Conservation (phyloP, 495 filamentous ascomycete genomes). For the Pseudevernia furfuracea region DNA sequence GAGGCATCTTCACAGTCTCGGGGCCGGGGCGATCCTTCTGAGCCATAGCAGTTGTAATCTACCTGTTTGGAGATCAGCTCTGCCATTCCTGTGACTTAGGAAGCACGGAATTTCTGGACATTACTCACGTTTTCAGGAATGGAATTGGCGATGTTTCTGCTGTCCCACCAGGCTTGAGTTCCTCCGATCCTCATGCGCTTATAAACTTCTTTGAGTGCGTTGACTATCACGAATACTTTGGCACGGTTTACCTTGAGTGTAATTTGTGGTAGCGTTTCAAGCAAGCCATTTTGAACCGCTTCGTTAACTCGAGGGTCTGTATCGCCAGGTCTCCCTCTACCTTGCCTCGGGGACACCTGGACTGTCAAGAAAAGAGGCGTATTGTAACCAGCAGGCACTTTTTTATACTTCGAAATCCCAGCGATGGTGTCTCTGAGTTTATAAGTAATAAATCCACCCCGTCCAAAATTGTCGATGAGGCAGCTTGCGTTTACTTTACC, state of each 20-base stretch:
- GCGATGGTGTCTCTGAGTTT: neutral
- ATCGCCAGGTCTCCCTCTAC: neutral
- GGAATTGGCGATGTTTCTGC: neutral
- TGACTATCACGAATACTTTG: slow-evolving; percentile 1
- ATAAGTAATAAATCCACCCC: neutral
- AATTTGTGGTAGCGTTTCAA: neutral
- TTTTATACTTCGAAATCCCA: neutral
- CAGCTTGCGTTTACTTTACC: neutral
- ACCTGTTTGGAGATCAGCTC: neutral
- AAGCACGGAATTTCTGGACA: neutral
- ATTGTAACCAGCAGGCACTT: neutral
- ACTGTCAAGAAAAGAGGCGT: neutral
- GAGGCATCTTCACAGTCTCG: neutral
- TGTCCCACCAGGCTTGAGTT: slow-evolving; percentile 1
- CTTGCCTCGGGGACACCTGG: neutral
- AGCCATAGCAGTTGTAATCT: neutral
- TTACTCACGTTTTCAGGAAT: neutral
- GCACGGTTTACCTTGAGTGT: neutral
- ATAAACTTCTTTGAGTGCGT: slow-evolving; percentile 2
- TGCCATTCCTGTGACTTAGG: neutral
- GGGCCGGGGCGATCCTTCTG: neutral
- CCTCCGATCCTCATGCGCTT: slow-evolving; percentile 2
- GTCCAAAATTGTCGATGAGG: neutral
- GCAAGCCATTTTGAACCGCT: slow-evolving; percentile 1
- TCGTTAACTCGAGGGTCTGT: neutral